phyloP scores from a whole-genome alignment of 331 rosid genomes.

The Quercus lobata region DNA sequence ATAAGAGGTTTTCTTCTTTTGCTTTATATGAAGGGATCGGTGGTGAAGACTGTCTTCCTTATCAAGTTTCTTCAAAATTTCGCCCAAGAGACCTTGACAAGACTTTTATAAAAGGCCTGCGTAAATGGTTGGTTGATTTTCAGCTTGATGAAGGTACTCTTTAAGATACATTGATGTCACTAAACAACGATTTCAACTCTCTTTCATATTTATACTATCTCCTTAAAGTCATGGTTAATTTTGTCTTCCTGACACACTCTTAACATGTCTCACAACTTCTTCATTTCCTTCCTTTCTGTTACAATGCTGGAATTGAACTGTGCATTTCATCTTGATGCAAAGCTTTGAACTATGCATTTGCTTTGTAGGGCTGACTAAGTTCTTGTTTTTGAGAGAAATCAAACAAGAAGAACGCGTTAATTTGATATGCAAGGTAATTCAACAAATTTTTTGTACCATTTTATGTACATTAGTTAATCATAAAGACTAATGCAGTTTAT shows the following conservation, averaged over 20 bases:
- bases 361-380: conserved; percentile 24
- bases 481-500: neutral
- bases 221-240: neutral
- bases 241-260: too few species aligned
- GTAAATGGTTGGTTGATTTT: conserved; percentile 58
- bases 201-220: neutral
- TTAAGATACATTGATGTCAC: neutral
- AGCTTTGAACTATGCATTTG: neutral
- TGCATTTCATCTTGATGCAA: neutral
- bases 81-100: conserved; percentile 31
- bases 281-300: neutral
- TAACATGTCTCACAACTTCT: neutral
- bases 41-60: conserved; percentile 36
- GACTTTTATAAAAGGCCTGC: conserved; percentile 26
- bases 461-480: neutral
- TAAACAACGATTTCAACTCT: conserved; percentile 1
- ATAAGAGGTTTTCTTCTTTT: conserved; percentile 49
- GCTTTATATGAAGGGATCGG: conserved; percentile 53
- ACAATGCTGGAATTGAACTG: neutral
- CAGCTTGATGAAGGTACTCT: conserved; percentile 45
- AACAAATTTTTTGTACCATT: neutral
- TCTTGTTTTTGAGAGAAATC: conserved; percentile 32
- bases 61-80: conserved; percentile 43
- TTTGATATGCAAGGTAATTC: conserved; percentile 48
- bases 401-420: conserved; percentile 25